Percentiles rank a stretch among this genome's conserved stretches.
Conservation (phyloP, 73 alveolate species). For the Paramecium caudatum region DNA sequence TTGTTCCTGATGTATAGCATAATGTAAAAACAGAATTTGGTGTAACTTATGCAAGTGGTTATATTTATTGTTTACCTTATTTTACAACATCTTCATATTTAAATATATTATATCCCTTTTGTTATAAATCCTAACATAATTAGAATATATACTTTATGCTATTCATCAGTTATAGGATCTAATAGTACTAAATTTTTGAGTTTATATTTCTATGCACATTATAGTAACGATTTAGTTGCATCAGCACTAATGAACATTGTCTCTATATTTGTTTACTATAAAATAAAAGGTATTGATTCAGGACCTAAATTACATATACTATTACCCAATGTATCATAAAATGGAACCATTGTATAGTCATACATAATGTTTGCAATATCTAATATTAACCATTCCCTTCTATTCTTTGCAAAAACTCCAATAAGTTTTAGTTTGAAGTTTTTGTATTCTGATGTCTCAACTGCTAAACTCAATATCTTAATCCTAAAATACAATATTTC, state of each 20-base stretch:
- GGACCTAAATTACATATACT: too few relatives aligned
- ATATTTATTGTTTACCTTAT: conserved; percentile 16
- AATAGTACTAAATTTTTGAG: conserved; percentile 57
- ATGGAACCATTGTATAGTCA: conserved; percentile 83
- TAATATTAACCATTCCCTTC: conserved; percentile 85
- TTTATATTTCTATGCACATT: neutral
- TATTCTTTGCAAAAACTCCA: conserved; percentile 86
- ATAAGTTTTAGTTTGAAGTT: conserved; percentile 54
- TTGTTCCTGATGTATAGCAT: conserved; percentile 98
- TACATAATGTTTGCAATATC: conserved; percentile 79
- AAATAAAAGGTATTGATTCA: conserved; percentile 66
- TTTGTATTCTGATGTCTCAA: conserved; percentile 35
- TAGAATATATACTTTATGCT: neutral
- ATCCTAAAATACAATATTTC: neutral
- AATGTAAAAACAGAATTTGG: conserved; percentile 85
- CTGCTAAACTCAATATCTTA: neutral
- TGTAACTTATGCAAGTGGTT: conserved; percentile 15
- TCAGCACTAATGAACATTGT: conserved; percentile 64
- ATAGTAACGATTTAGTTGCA: conserved; percentile 31
- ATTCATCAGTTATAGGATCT: neutral
- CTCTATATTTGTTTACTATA: conserved; percentile 56
- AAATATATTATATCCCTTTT: conserved; percentile 49
- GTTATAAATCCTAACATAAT: neutral
- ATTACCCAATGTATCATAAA: conserved; percentile 83
- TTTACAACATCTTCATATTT: conserved; percentile 7